Percentiles rank a stretch among this genome's conserved stretches.
These are phyloP conservation scores for Tylopilus felleus DNA, from an alignment of 768 basidiomycete genomes.

Conservation along the genomic window DNA sequence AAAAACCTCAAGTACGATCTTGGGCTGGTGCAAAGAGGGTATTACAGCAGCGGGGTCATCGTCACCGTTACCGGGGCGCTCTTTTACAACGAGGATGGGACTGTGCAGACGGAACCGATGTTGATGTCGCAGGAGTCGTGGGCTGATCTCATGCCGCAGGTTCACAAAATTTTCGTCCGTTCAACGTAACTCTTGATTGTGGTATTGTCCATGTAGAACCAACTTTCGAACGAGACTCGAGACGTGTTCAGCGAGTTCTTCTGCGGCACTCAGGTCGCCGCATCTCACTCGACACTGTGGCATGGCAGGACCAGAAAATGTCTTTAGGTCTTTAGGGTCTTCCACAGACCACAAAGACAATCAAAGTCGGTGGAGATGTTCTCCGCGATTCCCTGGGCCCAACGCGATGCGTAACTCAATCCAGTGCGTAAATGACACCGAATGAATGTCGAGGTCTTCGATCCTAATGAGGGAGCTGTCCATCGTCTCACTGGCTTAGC, in stretches of 20 bases:
- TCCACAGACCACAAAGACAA: no score
- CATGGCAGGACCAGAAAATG: no score
- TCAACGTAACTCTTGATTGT: neutral
- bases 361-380: no score
- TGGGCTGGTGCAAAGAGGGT: neutral
- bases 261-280: constrained; percentile 18
- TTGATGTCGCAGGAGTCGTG: constrained; percentile 2
- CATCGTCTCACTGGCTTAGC: no score
- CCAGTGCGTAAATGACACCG: constrained; percentile 63
- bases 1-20: neutral
- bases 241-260: neutral
- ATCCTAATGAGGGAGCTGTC: no score
- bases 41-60: neutral
- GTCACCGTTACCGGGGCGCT: constrained; percentile 2
- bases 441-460: constrained; percentile 67
- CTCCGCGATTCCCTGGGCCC: constrained; percentile 76
- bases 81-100: constrained; percentile 6
- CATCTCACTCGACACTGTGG: no score
- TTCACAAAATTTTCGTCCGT: constrained; percentile 5
- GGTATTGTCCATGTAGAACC: neutral
- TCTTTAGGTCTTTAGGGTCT: no score
- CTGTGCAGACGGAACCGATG: neutral
- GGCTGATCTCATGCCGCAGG: constrained; percentile 6
- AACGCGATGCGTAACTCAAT: constrained; percentile 66
- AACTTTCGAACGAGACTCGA: no score